Percentiles rank a stretch among this genome's conserved stretches.
phyloP scores from a whole-genome alignment of 805 yeast species.

The Yarrowia yakushimensis region DNA sequence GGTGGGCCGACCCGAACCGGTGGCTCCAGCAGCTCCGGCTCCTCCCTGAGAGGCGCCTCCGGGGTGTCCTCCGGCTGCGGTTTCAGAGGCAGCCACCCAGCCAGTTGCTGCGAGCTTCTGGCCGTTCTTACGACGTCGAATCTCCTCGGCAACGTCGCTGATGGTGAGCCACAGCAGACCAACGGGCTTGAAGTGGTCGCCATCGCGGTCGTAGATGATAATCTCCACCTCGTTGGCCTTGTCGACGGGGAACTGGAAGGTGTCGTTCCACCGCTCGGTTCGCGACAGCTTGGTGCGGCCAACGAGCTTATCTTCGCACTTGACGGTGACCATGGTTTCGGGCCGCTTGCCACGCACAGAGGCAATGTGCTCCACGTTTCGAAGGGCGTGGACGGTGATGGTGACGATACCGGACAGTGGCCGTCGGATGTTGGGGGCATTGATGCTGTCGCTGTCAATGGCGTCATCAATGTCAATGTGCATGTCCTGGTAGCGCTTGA shows the following conservation, averaged over 20 bases:
- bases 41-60: not conserved
- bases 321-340: slow-evolving; percentile 71
- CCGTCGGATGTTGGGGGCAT: slow-evolving; percentile 69
- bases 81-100: slow-evolving; percentile 53
- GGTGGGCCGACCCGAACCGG: not conserved
- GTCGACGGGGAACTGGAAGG: slow-evolving; percentile 73
- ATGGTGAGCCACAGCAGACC: slow-evolving; percentile 89
- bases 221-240: slow-evolving; percentile 91
- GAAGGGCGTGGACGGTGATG: slow-evolving; percentile 67
- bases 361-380: slow-evolving; percentile 91
- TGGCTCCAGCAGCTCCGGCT: not conserved
- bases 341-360: slow-evolving; percentile 77
- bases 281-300: slow-evolving; percentile 73
- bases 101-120: slow-evolving; percentile 68
- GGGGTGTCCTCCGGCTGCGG: not conserved
- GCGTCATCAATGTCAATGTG: slow-evolving; percentile 62
- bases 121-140: slow-evolving; percentile 83
- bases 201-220: slow-evolving; percentile 76
- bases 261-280: slow-evolving; percentile 79
- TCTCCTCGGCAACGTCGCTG: slow-evolving; percentile 90
- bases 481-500: slow-evolving; percentile 86
- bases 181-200: slow-evolving; percentile 70
- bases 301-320: slow-evolving; percentile 82
- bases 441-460: slow-evolving; percentile 61
- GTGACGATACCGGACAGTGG: slow-evolving; percentile 79